Percentiles rank a stretch among this genome's conserved stretches.
phyloP scores from a whole-genome alignment of 169 alveolate species.

The Fabrea salina region DNA sequence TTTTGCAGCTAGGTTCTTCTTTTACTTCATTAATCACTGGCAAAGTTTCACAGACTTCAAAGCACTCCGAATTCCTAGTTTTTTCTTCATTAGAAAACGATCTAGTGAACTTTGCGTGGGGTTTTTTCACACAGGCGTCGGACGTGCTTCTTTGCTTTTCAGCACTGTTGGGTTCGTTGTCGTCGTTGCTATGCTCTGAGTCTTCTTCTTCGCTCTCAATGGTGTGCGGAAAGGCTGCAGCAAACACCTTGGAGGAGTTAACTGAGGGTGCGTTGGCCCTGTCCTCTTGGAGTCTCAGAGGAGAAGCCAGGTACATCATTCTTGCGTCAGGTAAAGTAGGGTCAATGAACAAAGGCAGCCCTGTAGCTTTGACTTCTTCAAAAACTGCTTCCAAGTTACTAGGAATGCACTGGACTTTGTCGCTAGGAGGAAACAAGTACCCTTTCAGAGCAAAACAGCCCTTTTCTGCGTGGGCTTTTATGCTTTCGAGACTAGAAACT shows the following conservation, averaged over 20 bases:
- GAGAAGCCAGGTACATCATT: slow-evolving; percentile 26
- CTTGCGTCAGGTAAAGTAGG: slow-evolving; percentile 25
- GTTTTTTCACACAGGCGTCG: no score
- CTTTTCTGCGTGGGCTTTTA: background rate
- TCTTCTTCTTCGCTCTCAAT: no score
- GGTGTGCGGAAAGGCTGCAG: slow-evolving; percentile 20
- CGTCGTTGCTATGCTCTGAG: no score
- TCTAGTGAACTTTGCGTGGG: no score
- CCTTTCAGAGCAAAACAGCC: slow-evolving; percentile 14
- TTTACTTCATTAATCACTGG: no score
- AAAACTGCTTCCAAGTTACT: background rate
- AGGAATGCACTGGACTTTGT: background rate
- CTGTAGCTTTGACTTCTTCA: background rate
- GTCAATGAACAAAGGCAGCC: slow-evolving; percentile 8
- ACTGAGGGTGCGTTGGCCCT: background rate
- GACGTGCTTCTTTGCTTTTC: no score
- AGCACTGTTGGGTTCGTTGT: no score
- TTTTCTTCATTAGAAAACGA: no score
- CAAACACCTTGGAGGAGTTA: background rate
- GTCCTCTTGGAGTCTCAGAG: slow-evolving; percentile 2
- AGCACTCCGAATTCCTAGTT: no score
- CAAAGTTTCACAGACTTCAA: no score
- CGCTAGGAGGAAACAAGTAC: slow-evolving; percentile 18
- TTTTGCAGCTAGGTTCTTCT: no score
- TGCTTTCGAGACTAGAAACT: background rate